Conservation (phyloP, 2,329 filamentous ascomycete genomes). For the Arthroderma sp. region DNA sequence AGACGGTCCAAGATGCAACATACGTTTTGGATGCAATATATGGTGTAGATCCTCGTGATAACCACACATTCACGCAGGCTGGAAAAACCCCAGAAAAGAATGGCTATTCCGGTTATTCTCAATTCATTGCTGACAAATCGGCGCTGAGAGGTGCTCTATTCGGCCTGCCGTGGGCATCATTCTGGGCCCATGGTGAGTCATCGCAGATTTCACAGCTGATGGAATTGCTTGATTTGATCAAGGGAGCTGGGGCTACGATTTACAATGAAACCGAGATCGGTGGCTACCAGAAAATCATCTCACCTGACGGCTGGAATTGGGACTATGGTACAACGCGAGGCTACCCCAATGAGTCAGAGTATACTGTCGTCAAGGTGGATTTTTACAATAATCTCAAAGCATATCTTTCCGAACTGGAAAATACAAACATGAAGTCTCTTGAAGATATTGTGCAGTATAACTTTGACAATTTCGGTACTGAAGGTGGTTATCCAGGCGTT, state of each 20-base stretch:
- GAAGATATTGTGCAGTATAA: slow-evolving; percentile 54
- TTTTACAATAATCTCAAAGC: slow-evolving; percentile 48
- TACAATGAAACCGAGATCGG: slow-evolving; percentile 58
- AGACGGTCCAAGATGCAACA: slow-evolving; percentile 55
- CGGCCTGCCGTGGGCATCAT: slow-evolving; percentile 57
- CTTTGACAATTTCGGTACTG: slow-evolving; percentile 48
- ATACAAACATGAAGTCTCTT: slow-evolving; percentile 46
- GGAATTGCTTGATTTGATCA: slow-evolving; percentile 40
- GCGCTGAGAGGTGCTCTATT: slow-evolving; percentile 51
- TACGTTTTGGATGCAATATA: slow-evolving; percentile 56
- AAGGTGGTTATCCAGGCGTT: slow-evolving; percentile 51
- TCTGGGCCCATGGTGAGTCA: slow-evolving; percentile 50
- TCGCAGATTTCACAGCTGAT: slow-evolving; percentile 44
- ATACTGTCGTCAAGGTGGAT: slow-evolving; percentile 54
- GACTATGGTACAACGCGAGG: slow-evolving; percentile 52
- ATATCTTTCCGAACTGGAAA: slow-evolving; percentile 50
- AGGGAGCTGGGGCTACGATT: slow-evolving; percentile 50
- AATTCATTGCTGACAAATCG: slow-evolving; percentile 41
- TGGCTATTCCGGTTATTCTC: slow-evolving; percentile 37
- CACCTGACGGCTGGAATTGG: slow-evolving; percentile 60
- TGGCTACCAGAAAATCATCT: slow-evolving; percentile 47
- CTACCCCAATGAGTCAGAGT: slow-evolving; percentile 59
- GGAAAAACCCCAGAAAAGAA: slow-evolving; percentile 37
- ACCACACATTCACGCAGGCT: slow-evolving; percentile 49
- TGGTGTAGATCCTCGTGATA: slow-evolving; percentile 50